Evolutionary conservation across 441 rosid species (phyloP).

Genomic region (Bruguiera hainesii): DNA sequence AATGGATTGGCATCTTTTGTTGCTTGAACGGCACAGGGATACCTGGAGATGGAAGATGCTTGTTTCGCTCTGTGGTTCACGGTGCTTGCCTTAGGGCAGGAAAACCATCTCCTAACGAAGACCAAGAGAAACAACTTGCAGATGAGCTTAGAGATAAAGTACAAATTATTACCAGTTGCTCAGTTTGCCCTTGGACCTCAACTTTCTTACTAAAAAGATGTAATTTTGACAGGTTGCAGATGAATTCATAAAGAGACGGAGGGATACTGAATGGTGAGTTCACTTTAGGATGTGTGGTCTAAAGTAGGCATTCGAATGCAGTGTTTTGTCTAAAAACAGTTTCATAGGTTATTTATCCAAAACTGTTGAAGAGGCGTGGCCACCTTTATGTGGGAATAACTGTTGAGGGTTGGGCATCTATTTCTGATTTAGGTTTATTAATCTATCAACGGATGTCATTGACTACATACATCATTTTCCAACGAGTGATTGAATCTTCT

Average conservation of each 20-base stretch:
- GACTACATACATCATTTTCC: not conserved
- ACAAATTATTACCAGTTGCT: conserved; percentile 2
- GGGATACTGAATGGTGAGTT: conserved; percentile 63
- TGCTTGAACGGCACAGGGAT: conserved; percentile 36
- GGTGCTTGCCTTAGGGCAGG: conserved; percentile 55
- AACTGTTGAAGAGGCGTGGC: not conserved
- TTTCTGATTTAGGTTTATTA: not conserved
- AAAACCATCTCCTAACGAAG: conserved; percentile 54
- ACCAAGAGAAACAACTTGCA: conserved; percentile 53
- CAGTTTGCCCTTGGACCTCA: not conserved
- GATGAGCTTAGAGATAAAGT: conserved; percentile 68
- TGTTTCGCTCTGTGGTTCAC: conserved; percentile 66
- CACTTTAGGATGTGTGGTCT: conserved; percentile 9
- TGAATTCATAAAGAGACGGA: conserved; percentile 64
- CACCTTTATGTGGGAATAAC: not conserved
- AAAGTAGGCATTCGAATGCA: not conserved
- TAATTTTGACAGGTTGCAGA: conserved; percentile 53
- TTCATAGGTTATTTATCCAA: not conserved
- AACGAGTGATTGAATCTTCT: conserved; percentile 8
- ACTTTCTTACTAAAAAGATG: conserved; percentile 6
- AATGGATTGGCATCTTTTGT: conserved; percentile 4
- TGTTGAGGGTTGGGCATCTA: not conserved
- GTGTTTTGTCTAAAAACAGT: not conserved
- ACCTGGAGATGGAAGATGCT: conserved; percentile 72
- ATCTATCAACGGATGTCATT: not conserved